phyloP scores from a whole-genome alignment of 2,329 filamentous ascomycete genomes.

The Metarhizium robertsii region DNA sequence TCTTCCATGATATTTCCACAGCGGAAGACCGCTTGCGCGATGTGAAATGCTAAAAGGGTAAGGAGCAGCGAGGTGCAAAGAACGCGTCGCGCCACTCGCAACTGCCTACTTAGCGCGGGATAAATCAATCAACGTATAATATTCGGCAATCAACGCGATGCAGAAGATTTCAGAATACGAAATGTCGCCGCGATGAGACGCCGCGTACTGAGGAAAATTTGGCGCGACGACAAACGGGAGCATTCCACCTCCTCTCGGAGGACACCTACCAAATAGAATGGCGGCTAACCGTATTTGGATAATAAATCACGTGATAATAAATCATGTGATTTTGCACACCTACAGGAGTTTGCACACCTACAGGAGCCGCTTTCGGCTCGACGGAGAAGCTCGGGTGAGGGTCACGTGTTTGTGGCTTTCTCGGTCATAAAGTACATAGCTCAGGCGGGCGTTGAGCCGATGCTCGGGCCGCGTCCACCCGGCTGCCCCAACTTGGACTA shows the following conservation, averaged over 20 bases:
- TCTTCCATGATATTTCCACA: slow-evolving; percentile 45
- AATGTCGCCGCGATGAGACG: slow-evolving; percentile 17
- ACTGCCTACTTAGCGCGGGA: neutral
- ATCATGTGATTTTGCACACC: slow-evolving; percentile 3
- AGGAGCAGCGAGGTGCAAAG: slow-evolving; percentile 1
- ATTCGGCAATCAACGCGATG: slow-evolving; percentile 9
- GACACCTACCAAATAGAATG: neutral
- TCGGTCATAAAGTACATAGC: too few relatives aligned
- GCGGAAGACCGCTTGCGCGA: neutral
- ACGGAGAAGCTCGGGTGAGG: neutral
- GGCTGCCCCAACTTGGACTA: slow-evolving; percentile 1
- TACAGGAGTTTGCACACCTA: neutral
- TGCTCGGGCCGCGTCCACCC: slow-evolving; percentile 21
- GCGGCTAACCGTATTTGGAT: neutral
- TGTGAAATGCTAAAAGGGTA: slow-evolving; percentile 2
- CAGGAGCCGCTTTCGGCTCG: neutral
- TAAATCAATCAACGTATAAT: slow-evolving; percentile 4
- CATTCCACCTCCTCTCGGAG: neutral
- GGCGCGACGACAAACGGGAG: slow-evolving; percentile 19
- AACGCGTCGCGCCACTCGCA: slow-evolving; percentile 8
- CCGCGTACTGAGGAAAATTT: slow-evolving; percentile 29
- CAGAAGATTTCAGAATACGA: slow-evolving; percentile 8
- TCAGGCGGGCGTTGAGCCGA: neutral
- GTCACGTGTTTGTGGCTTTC: neutral
- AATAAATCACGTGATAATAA: neutral